phyloP scores from a whole-genome alignment of 352 stramenopile genomes.

The Elongisporangium anandrum region DNA sequence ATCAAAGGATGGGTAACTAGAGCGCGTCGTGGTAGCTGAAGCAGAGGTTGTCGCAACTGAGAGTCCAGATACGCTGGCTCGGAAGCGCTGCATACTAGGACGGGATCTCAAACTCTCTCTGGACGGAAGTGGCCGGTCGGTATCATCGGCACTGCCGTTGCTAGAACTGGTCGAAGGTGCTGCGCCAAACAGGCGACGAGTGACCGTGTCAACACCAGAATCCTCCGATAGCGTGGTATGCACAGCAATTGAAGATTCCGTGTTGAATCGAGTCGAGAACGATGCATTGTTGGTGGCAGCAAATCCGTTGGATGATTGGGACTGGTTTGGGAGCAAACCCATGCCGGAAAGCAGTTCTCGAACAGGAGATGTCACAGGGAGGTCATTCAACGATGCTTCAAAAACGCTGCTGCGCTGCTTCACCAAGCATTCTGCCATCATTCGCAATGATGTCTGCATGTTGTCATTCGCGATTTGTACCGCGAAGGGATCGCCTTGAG shows the following conservation, averaged over 20 bases:
- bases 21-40: neutral
- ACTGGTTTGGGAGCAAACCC: slow-evolving; percentile 9
- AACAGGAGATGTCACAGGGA: slow-evolving; percentile 51
- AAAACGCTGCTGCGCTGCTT: slow-evolving; percentile 47
- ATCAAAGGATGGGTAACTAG: neutral
- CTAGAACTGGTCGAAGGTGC: neutral
- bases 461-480: slow-evolving; percentile 73
- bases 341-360: slow-evolving; percentile 40
- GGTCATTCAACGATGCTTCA: slow-evolving; percentile 52
- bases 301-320: neutral
- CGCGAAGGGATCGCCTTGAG: slow-evolving; percentile 55
- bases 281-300: neutral
- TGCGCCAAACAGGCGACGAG: slow-evolving; percentile 41
- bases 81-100: neutral
- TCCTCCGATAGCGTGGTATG: neutral
- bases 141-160: neutral
- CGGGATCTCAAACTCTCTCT: neutral
- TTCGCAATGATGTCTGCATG: slow-evolving; percentile 62
- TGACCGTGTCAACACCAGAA: slow-evolving; percentile 24
- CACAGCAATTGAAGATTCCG: neutral
- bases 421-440: slow-evolving; percentile 61
- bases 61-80: neutral
- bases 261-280: slow-evolving; percentile 2
- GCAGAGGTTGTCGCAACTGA: neutral
- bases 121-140: neutral